Evolutionary conservation across 768 basidiomycete genomes (phyloP).

Genomic region (Russula brevipes): DNA sequence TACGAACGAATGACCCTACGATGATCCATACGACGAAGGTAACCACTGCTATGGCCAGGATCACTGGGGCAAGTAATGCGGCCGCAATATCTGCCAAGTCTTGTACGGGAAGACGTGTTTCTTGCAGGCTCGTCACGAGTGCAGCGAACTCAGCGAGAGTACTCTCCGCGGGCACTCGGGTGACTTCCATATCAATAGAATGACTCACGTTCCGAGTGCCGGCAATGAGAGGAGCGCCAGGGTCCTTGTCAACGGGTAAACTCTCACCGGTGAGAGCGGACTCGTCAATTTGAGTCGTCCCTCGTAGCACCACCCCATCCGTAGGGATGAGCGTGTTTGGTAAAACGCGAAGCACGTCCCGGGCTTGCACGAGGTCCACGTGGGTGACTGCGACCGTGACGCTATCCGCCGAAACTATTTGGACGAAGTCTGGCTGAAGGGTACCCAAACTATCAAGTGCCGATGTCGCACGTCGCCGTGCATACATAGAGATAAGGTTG

Average conservation of each 20-base stretch:
- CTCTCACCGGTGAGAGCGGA: slow-evolving; percentile 43
- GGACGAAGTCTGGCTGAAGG: slow-evolving; percentile 33
- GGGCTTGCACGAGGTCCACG: slow-evolving; percentile 35
- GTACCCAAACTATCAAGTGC: slow-evolving; percentile 35
- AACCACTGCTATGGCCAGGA: slow-evolving; percentile 39
- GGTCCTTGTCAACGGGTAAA: slow-evolving; percentile 34
- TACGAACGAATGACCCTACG: slow-evolving; percentile 32
- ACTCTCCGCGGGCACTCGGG: slow-evolving; percentile 38
- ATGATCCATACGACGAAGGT: slow-evolving; percentile 37
- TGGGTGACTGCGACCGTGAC: slow-evolving; percentile 26
- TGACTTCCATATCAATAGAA: slow-evolving; percentile 34
- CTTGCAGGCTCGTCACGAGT: slow-evolving; percentile 36
- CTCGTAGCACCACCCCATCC: slow-evolving; percentile 36
- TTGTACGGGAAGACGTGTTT: slow-evolving; percentile 38
- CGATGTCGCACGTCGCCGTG: slow-evolving; percentile 34
- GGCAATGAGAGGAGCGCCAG: slow-evolving; percentile 35
- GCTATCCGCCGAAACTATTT: slow-evolving; percentile 30
- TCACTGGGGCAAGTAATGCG: slow-evolving; percentile 44
- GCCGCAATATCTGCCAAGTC: slow-evolving; percentile 48
- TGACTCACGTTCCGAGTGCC: slow-evolving; percentile 38
- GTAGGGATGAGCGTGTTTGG: slow-evolving; percentile 37
- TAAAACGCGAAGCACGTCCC: slow-evolving; percentile 35
- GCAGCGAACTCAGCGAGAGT: slow-evolving; percentile 37
- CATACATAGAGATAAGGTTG: slow-evolving; percentile 35
- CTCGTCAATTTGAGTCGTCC: slow-evolving; percentile 39